Conservation (phyloP, 2,329 filamentous ascomycete genomes). For the Ophiobolus disseminans region DNA sequence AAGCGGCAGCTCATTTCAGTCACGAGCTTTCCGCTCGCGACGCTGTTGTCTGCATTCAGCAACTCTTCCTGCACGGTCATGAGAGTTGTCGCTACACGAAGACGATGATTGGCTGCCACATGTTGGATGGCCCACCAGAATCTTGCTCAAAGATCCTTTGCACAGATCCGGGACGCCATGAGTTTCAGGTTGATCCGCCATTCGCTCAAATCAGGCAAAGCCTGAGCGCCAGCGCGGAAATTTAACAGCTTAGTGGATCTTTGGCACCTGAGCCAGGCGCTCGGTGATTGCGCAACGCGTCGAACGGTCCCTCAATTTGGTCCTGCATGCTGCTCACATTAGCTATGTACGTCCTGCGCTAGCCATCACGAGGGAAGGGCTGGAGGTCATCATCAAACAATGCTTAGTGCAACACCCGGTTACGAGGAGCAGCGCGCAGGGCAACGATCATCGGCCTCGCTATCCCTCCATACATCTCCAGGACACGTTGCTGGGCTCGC, state of each 20-base stretch:
- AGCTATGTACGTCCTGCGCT: conserved; percentile 22
- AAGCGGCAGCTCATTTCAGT: conserved; percentile 2
- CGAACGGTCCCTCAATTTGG: conserved; percentile 30
- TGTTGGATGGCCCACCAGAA: conserved; percentile 29
- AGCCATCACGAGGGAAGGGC: conserved; percentile 5
- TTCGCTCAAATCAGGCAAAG: conserved; percentile 38
- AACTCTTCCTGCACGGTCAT: conserved; percentile 10
- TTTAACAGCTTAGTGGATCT: conserved; percentile 44
- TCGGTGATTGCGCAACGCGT: conserved; percentile 51
- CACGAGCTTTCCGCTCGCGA: neutral
- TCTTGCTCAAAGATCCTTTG: conserved; percentile 40
- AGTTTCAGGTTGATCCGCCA: conserved; percentile 45
- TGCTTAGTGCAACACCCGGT: conserved; percentile 13
- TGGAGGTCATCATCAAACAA: neutral
- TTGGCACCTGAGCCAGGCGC: conserved; percentile 44
- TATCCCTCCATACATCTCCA: conserved; percentile 23
- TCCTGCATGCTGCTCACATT: conserved; percentile 17
- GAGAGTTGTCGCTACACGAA: conserved; percentile 7
- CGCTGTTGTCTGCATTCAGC: conserved; percentile 8
- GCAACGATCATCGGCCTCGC: conserved; percentile 23
- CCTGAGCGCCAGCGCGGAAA: conserved; percentile 41
- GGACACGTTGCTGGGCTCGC: conserved; percentile 28
- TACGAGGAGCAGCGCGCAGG: conserved; percentile 25
- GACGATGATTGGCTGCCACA: conserved; percentile 31
- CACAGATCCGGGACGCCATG: conserved; percentile 42